Evolutionary conservation across 1,139 yeast species (phyloP), one percentile per base, ranked within the genome.

Genomic region (Tardiomyces blankii): DNA sequence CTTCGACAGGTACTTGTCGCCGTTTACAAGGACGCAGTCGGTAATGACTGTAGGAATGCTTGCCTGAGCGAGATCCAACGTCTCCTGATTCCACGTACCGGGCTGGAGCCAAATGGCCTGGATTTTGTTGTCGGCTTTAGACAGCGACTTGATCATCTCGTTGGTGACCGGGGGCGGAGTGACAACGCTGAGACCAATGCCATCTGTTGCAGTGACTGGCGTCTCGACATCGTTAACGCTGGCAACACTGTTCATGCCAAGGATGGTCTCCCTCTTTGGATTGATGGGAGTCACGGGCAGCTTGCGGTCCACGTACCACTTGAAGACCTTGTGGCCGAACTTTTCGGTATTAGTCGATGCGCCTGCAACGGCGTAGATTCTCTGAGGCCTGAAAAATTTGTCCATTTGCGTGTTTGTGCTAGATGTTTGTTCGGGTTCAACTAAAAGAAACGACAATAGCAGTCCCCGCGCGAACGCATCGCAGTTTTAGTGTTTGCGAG

Each of bases 31-130:
- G 43, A 84, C 78, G 62, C 94, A 84, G 50, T 77, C 77, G 35
- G 73, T 73, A 27, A 83, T 73, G 1, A 73, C 71, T 2, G 62
- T 62, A 8, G 62, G 63, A 2, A 64, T 55, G 1, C 54, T 55
- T 13, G 63, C 56, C 38, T 63, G 57, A 1, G 78, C 78, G 8
- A 61, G 58, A 1, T 70, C 68, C 42, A 82, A 61, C 2, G 78
- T 80, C n/a, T 66, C 70, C 8, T 63, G 61, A 54, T 82, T 79
- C 52, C 74, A 82, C 33, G 86, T 74, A 0, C 94, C 94, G 0
- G 94, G 94, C 59, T 85, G 95, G 51, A 83, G 78, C 95, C 95
- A 85, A 27, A 83, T 66, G 0, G 82, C 80, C 53, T 74, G 74
- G 27, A 85, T 66, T 18, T 47, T 45, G 9, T 52, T 55, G 18